A percentile compares a stretch with the other conserved stretches of the same genome.
Evolutionary conservation across 345 rosid genomes (phyloP).

Genomic region (Tarenaya hassleriana): DNA sequence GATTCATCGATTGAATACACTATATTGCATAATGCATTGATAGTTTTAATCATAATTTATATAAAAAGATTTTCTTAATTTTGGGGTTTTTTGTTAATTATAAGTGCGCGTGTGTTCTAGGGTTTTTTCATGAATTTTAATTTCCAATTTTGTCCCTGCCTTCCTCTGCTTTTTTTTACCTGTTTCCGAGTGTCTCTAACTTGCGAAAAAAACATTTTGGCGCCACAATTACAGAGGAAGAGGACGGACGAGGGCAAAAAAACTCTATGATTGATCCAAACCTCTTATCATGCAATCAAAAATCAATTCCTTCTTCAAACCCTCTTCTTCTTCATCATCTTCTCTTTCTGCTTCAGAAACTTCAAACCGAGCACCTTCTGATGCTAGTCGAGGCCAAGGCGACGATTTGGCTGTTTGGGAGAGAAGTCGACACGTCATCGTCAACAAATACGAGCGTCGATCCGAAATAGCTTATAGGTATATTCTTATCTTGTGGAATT

Average conservation of each 20-base stretch:
- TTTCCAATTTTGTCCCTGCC: too few relatives aligned
- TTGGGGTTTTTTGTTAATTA: too few relatives aligned
- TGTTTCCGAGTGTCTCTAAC: too few relatives aligned
- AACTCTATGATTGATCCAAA: not conserved
- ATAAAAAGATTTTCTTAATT: too few relatives aligned
- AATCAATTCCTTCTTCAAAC: conserved; percentile 70
- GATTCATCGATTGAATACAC: too few relatives aligned
- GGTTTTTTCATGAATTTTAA: too few relatives aligned
- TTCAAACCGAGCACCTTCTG: conserved; percentile 8
- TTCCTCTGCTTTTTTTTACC: too few relatives aligned
- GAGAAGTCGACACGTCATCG: conserved; percentile 26
- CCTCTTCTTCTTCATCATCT: conserved; percentile 28
- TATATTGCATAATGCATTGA: too few relatives aligned
- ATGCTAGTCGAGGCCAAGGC: conserved; percentile 17
- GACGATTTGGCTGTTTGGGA: conserved; percentile 43
- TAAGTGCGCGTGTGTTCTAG: too few relatives aligned
- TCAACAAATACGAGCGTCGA: conserved; percentile 51
- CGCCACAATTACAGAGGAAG: conserved; percentile 22
- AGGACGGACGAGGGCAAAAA: not conserved
- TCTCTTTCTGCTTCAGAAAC: conserved; percentile 1
- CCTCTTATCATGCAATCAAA: conserved; percentile 51
- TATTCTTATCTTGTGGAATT: not conserved
- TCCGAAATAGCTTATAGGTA: conserved; percentile 37
- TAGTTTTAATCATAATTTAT: too few relatives aligned
- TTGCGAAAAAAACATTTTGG: not conserved